phyloP scores from a whole-genome alignment of 2,329 filamentous ascomycete species.

The Westerdykella aurantiaca region DNA sequence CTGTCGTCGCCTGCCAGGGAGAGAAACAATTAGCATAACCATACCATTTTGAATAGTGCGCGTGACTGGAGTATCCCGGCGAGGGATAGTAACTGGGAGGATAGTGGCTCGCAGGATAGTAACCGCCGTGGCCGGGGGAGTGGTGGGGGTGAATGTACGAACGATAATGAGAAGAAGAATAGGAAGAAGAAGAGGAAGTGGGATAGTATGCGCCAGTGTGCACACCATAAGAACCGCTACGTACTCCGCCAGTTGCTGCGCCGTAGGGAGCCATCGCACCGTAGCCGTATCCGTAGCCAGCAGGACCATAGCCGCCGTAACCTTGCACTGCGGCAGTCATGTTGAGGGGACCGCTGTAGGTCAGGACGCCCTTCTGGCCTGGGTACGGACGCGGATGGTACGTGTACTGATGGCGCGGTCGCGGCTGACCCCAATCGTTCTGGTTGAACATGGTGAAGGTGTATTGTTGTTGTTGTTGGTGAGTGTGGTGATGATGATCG shows the following conservation, averaged over 20 bases:
- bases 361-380: slow-evolving; percentile 6
- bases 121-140: neutral
- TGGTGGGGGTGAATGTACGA: neutral
- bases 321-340: neutral
- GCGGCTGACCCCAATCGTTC: slow-evolving; percentile 17
- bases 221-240: neutral
- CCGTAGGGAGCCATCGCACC: neutral
- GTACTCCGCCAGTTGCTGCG: neutral
- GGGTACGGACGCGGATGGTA: slow-evolving; percentile 26
- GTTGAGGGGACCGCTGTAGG: neutral
- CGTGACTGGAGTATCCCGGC: too few relatives aligned
- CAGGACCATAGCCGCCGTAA: slow-evolving; percentile 3
- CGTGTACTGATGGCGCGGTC: slow-evolving; percentile 29
- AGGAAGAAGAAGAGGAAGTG: neutral
- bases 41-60: too few relatives aligned
- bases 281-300: slow-evolving; percentile 11
- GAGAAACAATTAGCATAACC: slow-evolving; percentile 33
- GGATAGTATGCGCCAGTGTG: neutral
- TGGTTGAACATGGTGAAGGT: slow-evolving; percentile 1
- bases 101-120: neutral
- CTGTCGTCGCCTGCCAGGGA: slow-evolving; percentile 27
- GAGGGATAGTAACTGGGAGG: neutral
- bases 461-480: neutral
- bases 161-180: neutral
- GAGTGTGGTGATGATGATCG: neutral